phyloP scores from a whole-genome alignment of 495 filamentous ascomycete genomes.

The Penicillium egyptiacum region DNA sequence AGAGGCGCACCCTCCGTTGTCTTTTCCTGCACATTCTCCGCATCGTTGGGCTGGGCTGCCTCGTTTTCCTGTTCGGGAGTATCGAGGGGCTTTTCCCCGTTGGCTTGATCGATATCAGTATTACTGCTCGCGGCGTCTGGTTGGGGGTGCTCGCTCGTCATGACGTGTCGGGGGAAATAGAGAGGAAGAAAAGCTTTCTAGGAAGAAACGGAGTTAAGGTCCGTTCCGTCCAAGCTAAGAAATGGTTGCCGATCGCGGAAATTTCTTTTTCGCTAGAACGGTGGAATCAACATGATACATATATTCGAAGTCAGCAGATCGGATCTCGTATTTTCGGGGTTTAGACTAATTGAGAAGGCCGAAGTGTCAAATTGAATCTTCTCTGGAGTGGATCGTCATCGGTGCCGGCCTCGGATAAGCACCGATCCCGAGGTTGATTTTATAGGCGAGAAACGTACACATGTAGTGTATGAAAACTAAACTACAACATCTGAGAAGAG shows the following conservation, averaged over 20 bases:
- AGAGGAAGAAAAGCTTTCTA: neutral
- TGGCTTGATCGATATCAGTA: slow-evolving; percentile 15
- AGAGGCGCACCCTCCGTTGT: slow-evolving; percentile 26
- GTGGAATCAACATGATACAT: neutral
- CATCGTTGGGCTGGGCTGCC: slow-evolving; percentile 1
- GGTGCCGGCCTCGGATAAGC: neutral
- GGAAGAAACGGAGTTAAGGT: neutral
- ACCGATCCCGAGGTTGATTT: neutral
- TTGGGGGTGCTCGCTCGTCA: slow-evolving; percentile 14
- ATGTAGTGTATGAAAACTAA: too few relatives aligned
- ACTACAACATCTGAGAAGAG: too few relatives aligned
- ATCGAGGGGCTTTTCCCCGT: slow-evolving; percentile 17
- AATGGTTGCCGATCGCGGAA: neutral
- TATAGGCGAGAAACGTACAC: too few relatives aligned
- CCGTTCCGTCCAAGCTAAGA: neutral
- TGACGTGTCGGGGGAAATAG: slow-evolving; percentile 4
- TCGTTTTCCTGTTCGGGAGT: slow-evolving; percentile 3
- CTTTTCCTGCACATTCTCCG: slow-evolving; percentile 26
- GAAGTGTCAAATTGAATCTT: neutral
- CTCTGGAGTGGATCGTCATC: neutral
- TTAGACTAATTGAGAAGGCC: neutral
- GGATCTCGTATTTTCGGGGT: slow-evolving; percentile 5
- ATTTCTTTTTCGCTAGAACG: neutral
- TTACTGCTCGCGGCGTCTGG: slow-evolving; percentile 24
- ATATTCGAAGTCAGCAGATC: slow-evolving; percentile 2